Conservation (phyloP, 805 yeast genomes). For the Crinitomyces ghanaensis region DNA sequence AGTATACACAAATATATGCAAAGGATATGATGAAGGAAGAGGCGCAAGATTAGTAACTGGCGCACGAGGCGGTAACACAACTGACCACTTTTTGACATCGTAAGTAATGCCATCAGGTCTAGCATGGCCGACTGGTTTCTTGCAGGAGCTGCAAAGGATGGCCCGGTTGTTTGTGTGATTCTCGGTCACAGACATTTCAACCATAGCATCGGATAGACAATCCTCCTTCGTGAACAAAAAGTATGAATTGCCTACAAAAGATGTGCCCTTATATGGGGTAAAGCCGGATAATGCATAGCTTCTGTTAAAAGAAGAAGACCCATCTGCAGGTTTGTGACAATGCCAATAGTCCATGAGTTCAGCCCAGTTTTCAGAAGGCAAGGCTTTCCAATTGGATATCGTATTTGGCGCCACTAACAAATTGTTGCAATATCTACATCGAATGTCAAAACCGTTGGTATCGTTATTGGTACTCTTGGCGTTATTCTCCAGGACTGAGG, state of each 20-base stretch:
- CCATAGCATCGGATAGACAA: too few relatives aligned
- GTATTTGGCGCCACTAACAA: constrained; percentile 4
- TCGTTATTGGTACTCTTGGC: too few relatives aligned
- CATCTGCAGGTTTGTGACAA: constrained; percentile 47
- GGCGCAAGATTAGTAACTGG: background rate
- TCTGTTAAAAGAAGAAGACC: constrained; percentile 9
- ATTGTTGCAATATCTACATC: constrained; percentile 5
- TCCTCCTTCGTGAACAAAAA: constrained; percentile 30
- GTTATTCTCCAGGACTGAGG: constrained; percentile 1
- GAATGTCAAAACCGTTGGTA: background rate
- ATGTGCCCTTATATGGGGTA: constrained; percentile 30
- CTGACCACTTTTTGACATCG: constrained; percentile 48
- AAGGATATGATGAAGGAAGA: constrained; percentile 3
- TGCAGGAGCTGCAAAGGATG: constrained; percentile 11
- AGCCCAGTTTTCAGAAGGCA: constrained; percentile 91
- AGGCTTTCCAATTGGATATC: constrained; percentile 30
- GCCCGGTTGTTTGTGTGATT: background rate
- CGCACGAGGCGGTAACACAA: constrained; percentile 25
- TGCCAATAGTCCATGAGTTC: constrained; percentile 98
- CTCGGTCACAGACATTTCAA: constrained; percentile 1
- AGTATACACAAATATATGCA: constrained; percentile 11
- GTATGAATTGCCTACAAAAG: constrained; percentile 50
- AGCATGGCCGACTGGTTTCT: constrained; percentile 8
- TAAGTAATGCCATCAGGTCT: constrained; percentile 2
- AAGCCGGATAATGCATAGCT: constrained; percentile 19